Percentiles rank a stretch among this genome's conserved stretches.
Conservation (phyloP, 331 rosid species). For the Acacia concinna region DNA sequence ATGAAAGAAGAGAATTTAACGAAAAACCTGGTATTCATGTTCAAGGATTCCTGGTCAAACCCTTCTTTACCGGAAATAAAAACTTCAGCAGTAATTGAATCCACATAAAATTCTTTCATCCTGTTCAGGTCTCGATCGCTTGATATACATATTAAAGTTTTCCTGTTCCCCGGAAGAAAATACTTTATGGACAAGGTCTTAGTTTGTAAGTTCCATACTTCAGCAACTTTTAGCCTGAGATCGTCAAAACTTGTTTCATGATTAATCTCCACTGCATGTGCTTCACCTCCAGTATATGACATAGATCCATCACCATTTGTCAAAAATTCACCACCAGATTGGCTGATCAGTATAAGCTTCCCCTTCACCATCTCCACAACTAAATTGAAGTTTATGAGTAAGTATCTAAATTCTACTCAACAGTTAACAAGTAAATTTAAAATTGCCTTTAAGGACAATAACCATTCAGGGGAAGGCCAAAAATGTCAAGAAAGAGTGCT, state of each 20-base stretch:
- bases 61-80: constrained; percentile 46
- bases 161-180: constrained; percentile 56
- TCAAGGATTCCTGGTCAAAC: constrained; percentile 35
- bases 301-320: constrained; percentile 52
- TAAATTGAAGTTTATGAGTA: background rate
- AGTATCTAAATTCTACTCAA: background rate
- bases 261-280: constrained; percentile 57
- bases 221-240: constrained; percentile 51
- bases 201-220: constrained; percentile 42
- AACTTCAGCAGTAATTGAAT: constrained; percentile 51
- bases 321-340: constrained; percentile 45
- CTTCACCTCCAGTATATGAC: constrained; percentile 58
- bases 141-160: constrained; percentile 49
- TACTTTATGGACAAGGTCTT: constrained; percentile 51
- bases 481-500: background rate
- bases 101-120: constrained; percentile 53
- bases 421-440: background rate
- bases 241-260: constrained; percentile 46
- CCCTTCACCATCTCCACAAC: constrained; percentile 48
- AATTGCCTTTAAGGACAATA: constrained; percentile 1
- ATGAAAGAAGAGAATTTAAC: background rate
- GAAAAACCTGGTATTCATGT: constrained; percentile 38
- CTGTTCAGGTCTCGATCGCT: constrained; percentile 54
- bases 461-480: background rate
- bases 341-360: constrained; percentile 63